Evolutionary conservation across 306 rosid species (phyloP), one percentile per base, ranked within the genome.

Genomic region (Vigna hirtella): DNA sequence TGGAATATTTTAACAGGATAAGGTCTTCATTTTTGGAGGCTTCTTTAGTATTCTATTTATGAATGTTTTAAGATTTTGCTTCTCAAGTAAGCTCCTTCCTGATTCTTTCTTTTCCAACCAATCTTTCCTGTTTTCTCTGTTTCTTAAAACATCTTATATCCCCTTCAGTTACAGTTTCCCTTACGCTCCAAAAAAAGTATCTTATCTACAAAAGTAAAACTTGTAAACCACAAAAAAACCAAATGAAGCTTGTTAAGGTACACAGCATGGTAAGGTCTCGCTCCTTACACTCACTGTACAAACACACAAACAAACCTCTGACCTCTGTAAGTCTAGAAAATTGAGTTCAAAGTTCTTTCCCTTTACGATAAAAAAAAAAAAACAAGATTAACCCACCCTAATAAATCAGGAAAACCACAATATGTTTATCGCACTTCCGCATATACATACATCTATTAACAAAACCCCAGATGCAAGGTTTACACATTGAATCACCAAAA

Each of bases 81-180:
- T 40, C 61, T 61, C 47, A 59, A 61, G 47, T 42, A 49, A 17
- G 48, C 38, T 63, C 15, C 14, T 51, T 62, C 45, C 51, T 14
- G 26, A 52, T 66, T 51, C 66, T 52, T 51, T 51, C 43, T 49
- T 51, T 34, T 26, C 66, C 63, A 17, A 63, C 28, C 7, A 55
- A 24, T 64, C 6, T 42, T 18, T 38, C 72, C 59, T 70, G 16
- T 71, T 79, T 63, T 42, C 61, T 42, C 74, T 26, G 55, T 28
- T n/a, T 36, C 40, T 15, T 43, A 26, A 18, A 1, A 26, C 43
- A 79, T 72, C 38, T n/a, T 20, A 51, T 55, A 36, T 61, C 49
- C 3, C 26, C 17, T 63, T 79, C 24, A 18, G 7, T 34, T 58
- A 61, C 34, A 9, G 6, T 34, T 34, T 61, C 68, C 56, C 34